Evolutionary conservation across 805 yeast species (phyloP), one percentile per base, ranked within the genome.

Genomic region (Yamadazyma akitaensis): DNA sequence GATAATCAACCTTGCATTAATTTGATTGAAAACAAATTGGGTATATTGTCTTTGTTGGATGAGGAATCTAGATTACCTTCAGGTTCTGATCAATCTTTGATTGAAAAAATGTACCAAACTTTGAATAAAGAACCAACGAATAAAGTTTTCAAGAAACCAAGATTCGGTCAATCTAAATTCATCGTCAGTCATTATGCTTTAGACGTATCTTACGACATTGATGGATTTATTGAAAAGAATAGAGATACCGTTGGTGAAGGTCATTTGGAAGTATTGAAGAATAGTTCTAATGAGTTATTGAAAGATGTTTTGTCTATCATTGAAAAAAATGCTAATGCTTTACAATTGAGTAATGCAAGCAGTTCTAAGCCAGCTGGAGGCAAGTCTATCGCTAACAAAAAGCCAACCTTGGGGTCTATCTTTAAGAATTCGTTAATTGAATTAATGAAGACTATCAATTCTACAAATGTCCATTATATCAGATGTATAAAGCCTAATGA

Each of bases 201-300:
- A 61, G 97, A 92, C 60, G 99, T 92, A 35, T 72, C 88, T 33
- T 92, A 92, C 64, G 96, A 90, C 59, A 79, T 85, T 36, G 97
- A 88, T 51, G 98, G 98, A 1, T 92, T 92, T 63, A 88, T 92
- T 60, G 99, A 92, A 70, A 92, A 92, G 73, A 92, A 92, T 63
- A 82, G 98, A 72, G 99, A 92, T 66, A 89, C 98, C 7, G 97
- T 92, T 42, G 91, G 96, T 16, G 99, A 92, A 60, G 97, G 96
- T 21, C 96, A 90, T 59, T 70, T 92, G 51, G 97, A 89, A 51
- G 90, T 88, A 9, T 77, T 92, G 68, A 82, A 80, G 58, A 77
- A 77, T 13, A 70, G 96, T 0, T 72, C 77, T 14, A 90, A 87
- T 63, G 77, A 73, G 17, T 77, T 92, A 59, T 68, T 92, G 58